Evolutionary conservation across 1,284 basidiomycete genomes (phyloP).

Genomic region (Coniferiporia sulphurascens): DNA sequence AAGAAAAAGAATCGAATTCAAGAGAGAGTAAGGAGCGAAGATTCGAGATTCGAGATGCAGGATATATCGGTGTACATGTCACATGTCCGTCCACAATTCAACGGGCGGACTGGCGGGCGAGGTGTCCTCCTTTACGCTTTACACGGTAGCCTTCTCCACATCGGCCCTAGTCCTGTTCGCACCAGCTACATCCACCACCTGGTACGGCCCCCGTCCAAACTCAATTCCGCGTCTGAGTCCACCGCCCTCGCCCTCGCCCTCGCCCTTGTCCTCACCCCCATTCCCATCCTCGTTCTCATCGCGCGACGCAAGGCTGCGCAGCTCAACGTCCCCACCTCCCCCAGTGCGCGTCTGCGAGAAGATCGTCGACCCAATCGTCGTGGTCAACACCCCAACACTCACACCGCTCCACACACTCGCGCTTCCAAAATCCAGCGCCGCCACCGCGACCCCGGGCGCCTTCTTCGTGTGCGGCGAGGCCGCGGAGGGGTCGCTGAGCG

Average conservation of each 20-base stretch:
- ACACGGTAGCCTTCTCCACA: no score
- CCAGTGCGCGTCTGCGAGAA: not conserved
- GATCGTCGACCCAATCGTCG: slow-evolving; percentile 11
- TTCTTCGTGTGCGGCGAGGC: not conserved
- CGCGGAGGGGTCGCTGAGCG: not conserved
- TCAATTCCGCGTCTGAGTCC: no score
- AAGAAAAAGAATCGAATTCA: no score
- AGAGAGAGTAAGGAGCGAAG: no score
- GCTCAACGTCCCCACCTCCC: not conserved
- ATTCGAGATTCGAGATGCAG: no score
- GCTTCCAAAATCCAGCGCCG: no score
- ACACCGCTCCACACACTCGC: no score
- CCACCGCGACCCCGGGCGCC: not conserved
- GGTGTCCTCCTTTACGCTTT: no score
- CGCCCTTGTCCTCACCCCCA: not conserved
- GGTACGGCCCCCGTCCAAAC: not conserved
- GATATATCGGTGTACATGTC: no score
- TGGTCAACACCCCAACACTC: slow-evolving; percentile 1
- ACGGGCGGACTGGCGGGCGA: no score
- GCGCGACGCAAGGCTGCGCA: slow-evolving; percentile 2
- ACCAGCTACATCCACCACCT: not conserved
- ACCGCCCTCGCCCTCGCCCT: not conserved
- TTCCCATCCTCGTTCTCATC: not conserved
- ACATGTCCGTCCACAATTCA: no score
- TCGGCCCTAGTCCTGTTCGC: no score